phyloP scores from a whole-genome alignment of 768 basidiomycete species.

The Leccinum arenicola region DNA sequence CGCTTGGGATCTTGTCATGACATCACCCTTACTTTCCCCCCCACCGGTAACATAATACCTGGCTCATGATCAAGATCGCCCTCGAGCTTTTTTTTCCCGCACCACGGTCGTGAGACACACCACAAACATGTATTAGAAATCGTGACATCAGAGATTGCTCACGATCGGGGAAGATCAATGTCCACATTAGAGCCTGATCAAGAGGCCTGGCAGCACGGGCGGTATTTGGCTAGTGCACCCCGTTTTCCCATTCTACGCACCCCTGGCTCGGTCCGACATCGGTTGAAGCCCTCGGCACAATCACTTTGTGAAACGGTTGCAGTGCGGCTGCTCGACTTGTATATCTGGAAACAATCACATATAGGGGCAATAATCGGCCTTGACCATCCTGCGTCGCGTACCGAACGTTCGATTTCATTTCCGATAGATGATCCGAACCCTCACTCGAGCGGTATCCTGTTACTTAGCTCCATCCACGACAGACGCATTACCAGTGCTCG shows the following conservation, averaged over 20 bases:
- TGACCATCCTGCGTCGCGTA: background rate
- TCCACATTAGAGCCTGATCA: background rate
- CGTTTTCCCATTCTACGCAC: too few relatives aligned
- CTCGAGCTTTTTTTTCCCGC: background rate
- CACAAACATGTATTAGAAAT: background rate
- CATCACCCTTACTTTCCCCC: too few relatives aligned
- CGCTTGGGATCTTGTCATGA: too few relatives aligned
- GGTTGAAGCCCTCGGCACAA: background rate
- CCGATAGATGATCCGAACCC: background rate
- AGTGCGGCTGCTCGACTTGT: background rate
- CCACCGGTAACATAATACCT: too few relatives aligned
- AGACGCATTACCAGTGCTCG: conserved; percentile 8
- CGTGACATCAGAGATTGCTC: background rate
- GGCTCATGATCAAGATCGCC: background rate
- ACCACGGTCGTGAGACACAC: background rate
- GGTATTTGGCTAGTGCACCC: too few relatives aligned
- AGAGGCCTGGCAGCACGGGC: background rate
- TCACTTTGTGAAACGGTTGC: background rate
- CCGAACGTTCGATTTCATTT: background rate
- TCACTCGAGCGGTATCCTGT: conserved; percentile 24
- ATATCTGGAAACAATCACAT: background rate
- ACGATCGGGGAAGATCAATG: background rate
- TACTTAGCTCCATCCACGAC: conserved; percentile 27
- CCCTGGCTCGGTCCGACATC: background rate
- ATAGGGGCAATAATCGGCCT: background rate